Percentiles rank a stretch among this genome's conserved stretches.
phyloP scores from a whole-genome alignment of 1,284 basidiomycete species.

The Takashimella koratensis region DNA sequence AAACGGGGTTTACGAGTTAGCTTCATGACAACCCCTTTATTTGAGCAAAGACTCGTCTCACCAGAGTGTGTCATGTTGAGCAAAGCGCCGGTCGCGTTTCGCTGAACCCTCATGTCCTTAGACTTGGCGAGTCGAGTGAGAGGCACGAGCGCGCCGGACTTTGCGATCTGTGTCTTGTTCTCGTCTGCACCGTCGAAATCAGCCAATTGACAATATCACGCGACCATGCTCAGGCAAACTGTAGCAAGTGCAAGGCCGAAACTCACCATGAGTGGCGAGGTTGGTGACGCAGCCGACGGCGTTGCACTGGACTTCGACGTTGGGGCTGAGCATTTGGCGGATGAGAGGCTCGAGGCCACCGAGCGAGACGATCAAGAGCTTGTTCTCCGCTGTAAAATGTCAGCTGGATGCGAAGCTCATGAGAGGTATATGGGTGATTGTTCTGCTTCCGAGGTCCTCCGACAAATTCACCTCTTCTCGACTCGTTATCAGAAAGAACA shows the following conservation, averaged over 20 bases:
- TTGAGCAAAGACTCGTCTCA: conserved; percentile 51
- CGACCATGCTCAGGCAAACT: too few species aligned
- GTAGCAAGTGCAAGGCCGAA: conserved; percentile 26
- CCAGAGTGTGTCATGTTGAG: conserved; percentile 99
- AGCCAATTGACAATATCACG: neutral
- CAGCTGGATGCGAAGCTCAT: too few species aligned
- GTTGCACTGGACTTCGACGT: conserved; percentile 99
- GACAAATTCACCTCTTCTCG: too few species aligned
- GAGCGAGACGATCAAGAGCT: conserved; percentile 95
- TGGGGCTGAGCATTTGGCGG: conserved; percentile 97
- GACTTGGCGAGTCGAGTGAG: conserved; percentile 93
- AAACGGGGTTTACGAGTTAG: neutral
- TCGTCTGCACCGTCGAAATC: conserved; percentile 62
- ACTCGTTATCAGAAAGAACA: neutral
- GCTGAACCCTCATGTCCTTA: conserved; percentile 98
- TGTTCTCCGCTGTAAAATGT: conserved; percentile 87
- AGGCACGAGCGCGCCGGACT: conserved; percentile 95
- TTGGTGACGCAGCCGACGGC: conserved; percentile 99
- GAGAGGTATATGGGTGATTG: too few species aligned
- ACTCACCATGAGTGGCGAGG: conserved; percentile 90
- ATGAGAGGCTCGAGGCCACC: conserved; percentile 97
- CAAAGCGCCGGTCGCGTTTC: conserved; percentile 96
- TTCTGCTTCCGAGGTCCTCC: too few species aligned
- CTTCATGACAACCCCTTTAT: too few species aligned
- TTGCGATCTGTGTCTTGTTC: conserved; percentile 99